Conservation (phyloP, 2,329 filamentous ascomycete genomes). For the Chaetomiaceae sp. region DNA sequence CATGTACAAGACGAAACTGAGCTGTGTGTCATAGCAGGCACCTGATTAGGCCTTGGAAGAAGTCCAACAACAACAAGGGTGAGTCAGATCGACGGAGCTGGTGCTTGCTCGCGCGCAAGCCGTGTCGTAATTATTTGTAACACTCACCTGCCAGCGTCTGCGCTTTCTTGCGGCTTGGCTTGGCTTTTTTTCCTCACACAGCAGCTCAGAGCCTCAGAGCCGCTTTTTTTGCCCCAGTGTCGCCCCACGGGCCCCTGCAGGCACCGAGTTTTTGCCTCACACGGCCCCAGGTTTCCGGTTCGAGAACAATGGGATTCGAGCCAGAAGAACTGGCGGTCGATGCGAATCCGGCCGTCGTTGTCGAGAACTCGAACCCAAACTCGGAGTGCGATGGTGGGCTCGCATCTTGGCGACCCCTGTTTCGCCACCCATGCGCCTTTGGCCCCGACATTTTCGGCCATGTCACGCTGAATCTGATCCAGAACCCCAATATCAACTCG, state of each 20-base stretch:
- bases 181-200: too few relatives aligned
- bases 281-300: neutral
- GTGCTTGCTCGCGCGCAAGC: too few relatives aligned
- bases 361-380: constrained; percentile 30
- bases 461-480: constrained; percentile 69
- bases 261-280: neutral
- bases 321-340: constrained; percentile 33
- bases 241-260: neutral
- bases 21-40: too few relatives aligned
- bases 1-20: too few relatives aligned
- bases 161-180: too few relatives aligned
- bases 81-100: too few relatives aligned
- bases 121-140: too few relatives aligned
- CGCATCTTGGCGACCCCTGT: constrained; percentile 49
- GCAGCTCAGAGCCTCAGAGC: too few relatives aligned
- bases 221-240: constrained; percentile 1
- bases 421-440: constrained; percentile 57
- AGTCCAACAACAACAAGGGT: too few relatives aligned
- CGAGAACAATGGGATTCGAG: constrained; percentile 35
- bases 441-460: constrained; percentile 56
- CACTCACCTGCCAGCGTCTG: too few relatives aligned
- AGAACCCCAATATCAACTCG: constrained; percentile 76
- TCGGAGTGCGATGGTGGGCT: constrained; percentile 11
- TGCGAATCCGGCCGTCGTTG: constrained; percentile 28
- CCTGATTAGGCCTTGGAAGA: too few relatives aligned